Base-by-base conservation (phyloP, 192 early-diverging fungal species). In the Backusella australiensis region DNA sequence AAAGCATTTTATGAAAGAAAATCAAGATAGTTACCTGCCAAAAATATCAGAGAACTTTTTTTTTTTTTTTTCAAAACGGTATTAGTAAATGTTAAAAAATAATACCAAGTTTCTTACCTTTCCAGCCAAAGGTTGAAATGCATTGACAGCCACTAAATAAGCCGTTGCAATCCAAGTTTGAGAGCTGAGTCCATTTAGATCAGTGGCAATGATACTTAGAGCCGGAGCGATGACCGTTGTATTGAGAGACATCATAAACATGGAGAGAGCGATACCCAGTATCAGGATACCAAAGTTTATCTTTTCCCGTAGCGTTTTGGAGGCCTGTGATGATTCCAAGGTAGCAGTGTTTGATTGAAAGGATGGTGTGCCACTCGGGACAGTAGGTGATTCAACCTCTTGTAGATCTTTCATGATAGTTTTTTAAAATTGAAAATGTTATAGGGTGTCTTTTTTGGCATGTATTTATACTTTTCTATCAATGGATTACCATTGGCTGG, bases 111-210 rank as follows among this genome's bases (percentile, higher is more conserved):
- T 4, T n/a, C 36, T 69, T 80, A 81, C 75, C 32, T 76, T 77
- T 32, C 75, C 80, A 41, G 76, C 56, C 49, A 81, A 63, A 15
- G 75, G 80, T 46, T 81, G 80, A 1, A 70, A 65, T 12, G 80
- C 65, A 44, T 81, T 81, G 32, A 81, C 66, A 21, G 75, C 72
- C 7, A 81, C 75, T 17, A 81, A 39, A 15, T 81, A 81, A 63
- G 75, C 59, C 11, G 80, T 81, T 26, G 80, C 80, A 70, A 81
- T 81, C 80, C 80, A 81, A 19, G 80, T 77, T 44, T 77, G 75
- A 26, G 44, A 59, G 17, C 19, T 42, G 0, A 81, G 1, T 14
- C 34, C 75, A 71, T 74, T 26, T 6, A 81, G 35, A 17, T 81
- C 67, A 26, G 80, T 56, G 4, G 80, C 76, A 66, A 81, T 81